Evolutionary conservation across 2,329 filamentous ascomycete species (phyloP).

Genomic region (Shiraia sp.): DNA sequence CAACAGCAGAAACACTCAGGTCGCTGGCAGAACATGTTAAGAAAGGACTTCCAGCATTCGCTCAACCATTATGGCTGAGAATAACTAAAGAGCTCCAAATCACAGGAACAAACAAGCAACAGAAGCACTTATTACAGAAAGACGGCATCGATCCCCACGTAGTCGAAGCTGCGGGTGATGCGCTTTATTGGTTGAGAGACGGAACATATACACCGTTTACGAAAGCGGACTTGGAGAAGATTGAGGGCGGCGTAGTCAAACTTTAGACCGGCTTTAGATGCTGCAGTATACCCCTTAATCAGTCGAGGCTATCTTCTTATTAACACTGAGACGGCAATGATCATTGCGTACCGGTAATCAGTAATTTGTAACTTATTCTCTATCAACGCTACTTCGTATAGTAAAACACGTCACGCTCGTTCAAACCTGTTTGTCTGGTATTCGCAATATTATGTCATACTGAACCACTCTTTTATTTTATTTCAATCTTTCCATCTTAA

Average conservation of each 20-base stretch:
- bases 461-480: too few relatives aligned
- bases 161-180: slow-evolving; percentile 43
- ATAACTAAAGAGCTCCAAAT: slow-evolving; percentile 46
- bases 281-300: background rate
- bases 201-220: slow-evolving; percentile 35
- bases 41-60: slow-evolving; percentile 47
- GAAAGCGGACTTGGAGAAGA: slow-evolving; percentile 25
- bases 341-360: too few relatives aligned
- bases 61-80: slow-evolving; percentile 50
- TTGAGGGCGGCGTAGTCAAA: slow-evolving; percentile 33
- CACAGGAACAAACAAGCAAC: slow-evolving; percentile 54
- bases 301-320: too few relatives aligned
- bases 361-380: too few relatives aligned
- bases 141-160: slow-evolving; percentile 48
- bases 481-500: background rate
- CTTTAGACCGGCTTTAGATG: slow-evolving; percentile 20
- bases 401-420: too few relatives aligned
- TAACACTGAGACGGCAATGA: too few relatives aligned
- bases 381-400: too few relatives aligned
- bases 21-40: slow-evolving; percentile 43
- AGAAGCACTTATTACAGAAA: slow-evolving; percentile 47
- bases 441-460: too few relatives aligned
- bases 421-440: too few relatives aligned
- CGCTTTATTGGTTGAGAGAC: slow-evolving; percentile 47
- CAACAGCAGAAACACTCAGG: slow-evolving; percentile 16